A percentile compares a stretch with the other conserved stretches of the same genome.
Conservation (phyloP, 225 moss, liverwort and hornwort genomes). For the Pseudisothecium myosuroides region DNA sequence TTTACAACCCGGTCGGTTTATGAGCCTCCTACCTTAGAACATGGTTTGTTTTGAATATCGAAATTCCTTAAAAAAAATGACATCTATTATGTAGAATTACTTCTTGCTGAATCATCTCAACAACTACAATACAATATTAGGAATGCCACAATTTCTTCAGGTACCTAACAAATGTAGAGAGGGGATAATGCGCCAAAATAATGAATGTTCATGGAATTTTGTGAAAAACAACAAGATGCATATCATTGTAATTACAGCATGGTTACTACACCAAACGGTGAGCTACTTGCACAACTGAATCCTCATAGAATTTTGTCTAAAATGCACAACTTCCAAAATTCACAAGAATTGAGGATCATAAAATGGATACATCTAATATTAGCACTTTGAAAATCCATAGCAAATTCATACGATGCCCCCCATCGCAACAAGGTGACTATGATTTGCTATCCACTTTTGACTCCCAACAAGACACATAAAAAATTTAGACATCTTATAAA, state of each 20-base stretch:
- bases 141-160: neutral
- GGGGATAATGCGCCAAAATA: neutral
- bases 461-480: neutral
- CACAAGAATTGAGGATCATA: neutral
- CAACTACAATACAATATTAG: too few relatives aligned
- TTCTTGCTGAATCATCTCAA: rapidly evolving
- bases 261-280: neutral
- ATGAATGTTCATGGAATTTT: neutral
- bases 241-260: neutral
- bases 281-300: neutral
- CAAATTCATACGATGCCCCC: neutral
- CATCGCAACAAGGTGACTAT: too few relatives aligned
- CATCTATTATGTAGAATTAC: neutral
- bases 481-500: neutral
- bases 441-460: neutral
- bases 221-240: neutral
- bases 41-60: neutral
- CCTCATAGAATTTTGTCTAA: neutral
- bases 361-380: neutral
- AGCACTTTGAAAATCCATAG: neutral
- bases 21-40: too few relatives aligned
- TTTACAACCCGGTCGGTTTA: too few relatives aligned
- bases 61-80: neutral
- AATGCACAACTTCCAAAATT: neutral
- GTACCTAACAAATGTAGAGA: neutral